Conservation (phyloP, 495 filamentous ascomycete species). For the Penicillium subrubescens region DNA sequence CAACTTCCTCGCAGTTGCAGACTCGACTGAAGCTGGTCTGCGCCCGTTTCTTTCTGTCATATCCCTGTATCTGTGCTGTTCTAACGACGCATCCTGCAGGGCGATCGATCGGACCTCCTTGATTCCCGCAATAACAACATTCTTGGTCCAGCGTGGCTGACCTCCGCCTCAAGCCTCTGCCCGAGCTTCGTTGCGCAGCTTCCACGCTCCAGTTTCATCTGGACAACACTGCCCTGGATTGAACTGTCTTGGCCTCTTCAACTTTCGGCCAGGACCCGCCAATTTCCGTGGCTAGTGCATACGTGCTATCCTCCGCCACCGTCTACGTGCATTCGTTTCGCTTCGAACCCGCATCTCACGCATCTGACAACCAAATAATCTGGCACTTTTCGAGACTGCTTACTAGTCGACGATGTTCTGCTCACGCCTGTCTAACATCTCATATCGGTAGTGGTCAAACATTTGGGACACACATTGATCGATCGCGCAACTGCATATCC, state of each 20-base stretch:
- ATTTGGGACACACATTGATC: neutral
- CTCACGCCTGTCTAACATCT: neutral
- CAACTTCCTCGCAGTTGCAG: constrained; percentile 21
- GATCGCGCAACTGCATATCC: neutral
- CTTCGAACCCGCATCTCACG: neutral
- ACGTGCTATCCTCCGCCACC: neutral
- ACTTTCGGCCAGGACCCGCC: neutral
- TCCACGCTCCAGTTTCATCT: constrained; percentile 1
- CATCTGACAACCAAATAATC: constrained; percentile 3
- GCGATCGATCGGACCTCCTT: constrained; percentile 2
- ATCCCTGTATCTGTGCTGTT: neutral
- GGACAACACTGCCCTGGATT: constrained; percentile 4
- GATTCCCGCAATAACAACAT: constrained; percentile 12
- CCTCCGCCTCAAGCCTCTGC: constrained; percentile 8
- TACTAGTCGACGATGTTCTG: constrained; percentile 22
- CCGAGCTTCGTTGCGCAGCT: constrained; percentile 18
- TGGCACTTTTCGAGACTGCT: neutral
- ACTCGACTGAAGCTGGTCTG: constrained; percentile 4
- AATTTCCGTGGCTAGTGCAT: neutral
- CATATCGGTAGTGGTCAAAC: constrained; percentile 12
- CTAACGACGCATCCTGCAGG: neutral
- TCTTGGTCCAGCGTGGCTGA: constrained; percentile 8
- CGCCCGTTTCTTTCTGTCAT: neutral
- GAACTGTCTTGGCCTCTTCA: neutral
- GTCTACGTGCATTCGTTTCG: neutral